Percentiles rank a stretch among this genome's conserved stretches.
Conservation (phyloP, 2,329 filamentous ascomycete genomes). For the Neofusicoccum umdonicola region DNA sequence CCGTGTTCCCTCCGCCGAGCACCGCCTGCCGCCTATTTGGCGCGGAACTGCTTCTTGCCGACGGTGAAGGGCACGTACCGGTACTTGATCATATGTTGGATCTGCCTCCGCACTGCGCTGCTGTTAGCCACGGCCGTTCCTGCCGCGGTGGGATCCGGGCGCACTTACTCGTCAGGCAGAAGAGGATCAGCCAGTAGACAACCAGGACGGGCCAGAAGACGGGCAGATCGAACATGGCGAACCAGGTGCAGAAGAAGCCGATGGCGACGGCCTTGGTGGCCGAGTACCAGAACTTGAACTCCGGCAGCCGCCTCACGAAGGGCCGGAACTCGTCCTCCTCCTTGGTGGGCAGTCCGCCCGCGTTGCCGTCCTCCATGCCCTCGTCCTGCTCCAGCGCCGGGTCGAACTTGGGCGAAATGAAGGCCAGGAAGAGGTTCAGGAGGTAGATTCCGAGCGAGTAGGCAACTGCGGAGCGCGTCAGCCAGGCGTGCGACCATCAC, state of each 20-base stretch:
- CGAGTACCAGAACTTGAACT: conserved; percentile 99
- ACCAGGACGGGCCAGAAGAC: conserved; percentile 99
- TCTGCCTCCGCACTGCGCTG: conserved; percentile 86
- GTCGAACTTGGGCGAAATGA: conserved; percentile 98
- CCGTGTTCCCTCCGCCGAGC: not conserved
- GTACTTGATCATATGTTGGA: conserved; percentile 99
- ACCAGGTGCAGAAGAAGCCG: conserved; percentile 86
- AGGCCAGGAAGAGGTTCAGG: conserved; percentile 97
- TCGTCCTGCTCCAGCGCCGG: conserved; percentile 93
- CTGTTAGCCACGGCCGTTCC: conserved; percentile 15
- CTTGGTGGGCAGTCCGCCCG: conserved; percentile 83
- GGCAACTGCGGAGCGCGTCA: conserved; percentile 61
- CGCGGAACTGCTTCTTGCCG: conserved; percentile 60
- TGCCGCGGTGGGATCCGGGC: not conserved
- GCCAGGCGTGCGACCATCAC: not conserved
- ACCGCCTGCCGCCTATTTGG: conserved; percentile 4
- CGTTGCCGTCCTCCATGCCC: conserved; percentile 86
- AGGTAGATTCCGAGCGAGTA: conserved; percentile 99
- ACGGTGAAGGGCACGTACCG: conserved; percentile 93
- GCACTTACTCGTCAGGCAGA: conserved; percentile 85
- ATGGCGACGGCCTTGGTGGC: conserved; percentile 84
- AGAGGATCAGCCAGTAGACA: conserved; percentile 97
- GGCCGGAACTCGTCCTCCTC: conserved; percentile 96
- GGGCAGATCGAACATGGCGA: conserved; percentile 89
- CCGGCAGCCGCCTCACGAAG: conserved; percentile 91